Conservation (phyloP, 148 eudicot genomes). For the Hydrangea macrophylla region DNA sequence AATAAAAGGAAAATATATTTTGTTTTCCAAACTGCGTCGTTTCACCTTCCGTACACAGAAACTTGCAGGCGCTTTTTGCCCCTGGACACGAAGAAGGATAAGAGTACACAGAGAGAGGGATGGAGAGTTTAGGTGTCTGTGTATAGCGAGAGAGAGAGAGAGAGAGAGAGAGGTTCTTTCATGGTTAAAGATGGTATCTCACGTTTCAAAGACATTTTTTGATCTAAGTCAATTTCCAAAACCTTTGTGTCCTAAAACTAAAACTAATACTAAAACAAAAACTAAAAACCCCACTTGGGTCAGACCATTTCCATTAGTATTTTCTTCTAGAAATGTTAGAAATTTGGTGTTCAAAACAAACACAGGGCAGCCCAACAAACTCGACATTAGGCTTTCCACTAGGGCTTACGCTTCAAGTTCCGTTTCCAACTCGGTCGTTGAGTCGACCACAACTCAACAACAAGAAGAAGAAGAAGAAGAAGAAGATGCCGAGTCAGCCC, state of each 20-base stretch:
- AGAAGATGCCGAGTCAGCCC: slow-evolving; percentile 33
- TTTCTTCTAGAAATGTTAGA: background rate
- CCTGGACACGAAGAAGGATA: too few species aligned
- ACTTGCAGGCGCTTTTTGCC: too few species aligned
- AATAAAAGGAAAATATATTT: too few species aligned
- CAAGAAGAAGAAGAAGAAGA: too few species aligned
- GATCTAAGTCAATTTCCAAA: background rate
- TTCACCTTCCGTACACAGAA: too few species aligned
- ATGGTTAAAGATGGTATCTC: slow-evolving; percentile 2
- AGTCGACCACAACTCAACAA: background rate
- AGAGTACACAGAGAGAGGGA: too few species aligned
- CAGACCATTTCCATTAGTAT: background rate
- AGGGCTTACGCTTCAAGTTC: slow-evolving; percentile 12
- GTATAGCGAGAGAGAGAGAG: background rate
- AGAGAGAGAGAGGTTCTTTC: background rate
- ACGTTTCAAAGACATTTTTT: background rate
- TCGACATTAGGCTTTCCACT: slow-evolving; percentile 3
- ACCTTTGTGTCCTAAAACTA: slow-evolving; percentile 1
- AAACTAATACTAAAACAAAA: too few species aligned
- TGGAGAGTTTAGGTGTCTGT: too few species aligned
- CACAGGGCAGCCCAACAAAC: background rate
- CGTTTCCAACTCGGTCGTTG: background rate
- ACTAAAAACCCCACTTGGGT: slow-evolving; percentile 11
- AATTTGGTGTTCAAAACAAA: background rate
- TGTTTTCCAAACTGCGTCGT: too few species aligned